Base-by-base conservation (phyloP, 2,329 filamentous ascomycete genomes). In the Rhinocladiella mackenziei region DNA sequence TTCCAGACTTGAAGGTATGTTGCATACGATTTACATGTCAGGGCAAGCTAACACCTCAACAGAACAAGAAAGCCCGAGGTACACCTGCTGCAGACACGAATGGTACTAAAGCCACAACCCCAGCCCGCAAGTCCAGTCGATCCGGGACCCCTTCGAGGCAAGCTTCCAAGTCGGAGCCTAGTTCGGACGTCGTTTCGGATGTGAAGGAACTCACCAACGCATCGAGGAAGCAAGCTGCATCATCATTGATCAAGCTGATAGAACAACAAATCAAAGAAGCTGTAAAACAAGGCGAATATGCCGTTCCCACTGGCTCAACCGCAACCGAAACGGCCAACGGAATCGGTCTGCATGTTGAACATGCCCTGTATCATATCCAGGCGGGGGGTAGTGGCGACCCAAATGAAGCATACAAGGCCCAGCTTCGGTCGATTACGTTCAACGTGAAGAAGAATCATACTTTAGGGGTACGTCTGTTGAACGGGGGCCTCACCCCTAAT, bases 381-480 rank as follows among this genome's bases (percentile, higher is more conserved):
- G 73, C 67, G 47, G 69, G 66, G 45, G 64, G 63, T 42, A 56
- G 72, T 45, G 77, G 74, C 26, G 74, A 76, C 38, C 72, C 76
- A 4, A 73, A 70, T 55, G 65, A 72, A 49, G 65, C 71, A 23
- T 84, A 83, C 67, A 72, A 68, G 53, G 62, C 66, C 41, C 78
- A 95, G 65, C 77, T 89, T 57, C 81, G 88, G 52, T 80, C 83
- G 32, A 77, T 98, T 55, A 72, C 81, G 36, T 86, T 86, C 67
- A 97, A 97, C 67, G 73, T 96, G 49, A 95, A 94, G 74, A 83
- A 82, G 61, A 98, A 98, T 63, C 69, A 81, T 42, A 81, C 88
- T 56, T 73, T 98, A 32, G 79, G 85, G 39, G 77, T 83, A 58
- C 80, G 84, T 29, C 71, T 98, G 40, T 71, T 97, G n/a, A 77